Evolutionary conservation across 371 early-diverging fungal genomes (phyloP).

Genomic region (Apophysomyces ossiformis): DNA sequence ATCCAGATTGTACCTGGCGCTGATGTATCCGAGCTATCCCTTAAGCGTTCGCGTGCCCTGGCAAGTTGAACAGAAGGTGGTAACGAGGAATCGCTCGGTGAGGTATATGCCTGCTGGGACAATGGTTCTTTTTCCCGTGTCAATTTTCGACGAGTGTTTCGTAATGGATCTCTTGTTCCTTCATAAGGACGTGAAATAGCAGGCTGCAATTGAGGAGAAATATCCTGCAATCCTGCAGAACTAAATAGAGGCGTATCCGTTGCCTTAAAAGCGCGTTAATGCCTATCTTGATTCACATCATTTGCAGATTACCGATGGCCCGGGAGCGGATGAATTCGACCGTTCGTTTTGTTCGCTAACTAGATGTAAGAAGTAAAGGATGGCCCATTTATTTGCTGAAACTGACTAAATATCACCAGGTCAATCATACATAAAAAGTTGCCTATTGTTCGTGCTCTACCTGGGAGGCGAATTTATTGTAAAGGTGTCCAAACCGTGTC

Average conservation of each 20-base stretch:
- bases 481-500: slow-evolving; percentile 68
- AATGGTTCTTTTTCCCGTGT: slow-evolving; percentile 24
- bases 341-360: slow-evolving; percentile 46
- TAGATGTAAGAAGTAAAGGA: slow-evolving; percentile 70
- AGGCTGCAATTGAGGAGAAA: slow-evolving; percentile 30
- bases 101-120: neutral
- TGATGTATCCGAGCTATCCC: slow-evolving; percentile 13
- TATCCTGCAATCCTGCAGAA: slow-evolving; percentile 25
- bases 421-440: neutral
- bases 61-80: slow-evolving; percentile 43
- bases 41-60: slow-evolving; percentile 31
- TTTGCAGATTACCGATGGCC: slow-evolving; percentile 8
- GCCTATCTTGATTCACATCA: too few species aligned
- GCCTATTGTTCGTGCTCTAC: slow-evolving; percentile 30
- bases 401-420: slow-evolving; percentile 32
- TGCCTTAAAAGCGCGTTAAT: slow-evolving; percentile 12
- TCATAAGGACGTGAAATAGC: slow-evolving; percentile 37
- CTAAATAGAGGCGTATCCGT: slow-evolving; percentile 17
- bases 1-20: neutral
- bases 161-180: slow-evolving; percentile 17
- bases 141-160: slow-evolving; percentile 42
- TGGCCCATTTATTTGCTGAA: slow-evolving; percentile 70
- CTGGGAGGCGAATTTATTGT: slow-evolving; percentile 61
- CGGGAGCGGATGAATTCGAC: slow-evolving; percentile 5
- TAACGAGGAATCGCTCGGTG: slow-evolving; percentile 16